Conservation (phyloP, 2,329 filamentous ascomycete genomes). For the Botrytis fabae region DNA sequence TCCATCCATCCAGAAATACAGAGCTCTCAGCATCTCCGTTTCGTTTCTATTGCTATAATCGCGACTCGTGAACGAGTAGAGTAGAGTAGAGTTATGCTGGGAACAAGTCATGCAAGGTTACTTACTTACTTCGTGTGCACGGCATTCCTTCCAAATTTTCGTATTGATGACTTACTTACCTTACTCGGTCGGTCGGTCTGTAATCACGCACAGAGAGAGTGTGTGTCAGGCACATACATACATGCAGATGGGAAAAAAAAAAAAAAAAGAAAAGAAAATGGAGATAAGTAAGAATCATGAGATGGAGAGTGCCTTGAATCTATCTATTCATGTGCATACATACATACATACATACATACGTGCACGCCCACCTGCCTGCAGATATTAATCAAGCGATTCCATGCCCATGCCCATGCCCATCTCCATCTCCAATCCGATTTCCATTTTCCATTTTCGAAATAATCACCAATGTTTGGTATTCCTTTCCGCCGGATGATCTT, state of each 20-base stretch:
- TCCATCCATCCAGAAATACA: not conserved
- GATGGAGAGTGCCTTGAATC: not conserved
- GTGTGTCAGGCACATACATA: not conserved
- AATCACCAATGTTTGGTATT: not conserved
- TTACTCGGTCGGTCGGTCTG: too few relatives aligned
- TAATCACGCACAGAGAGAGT: too few relatives aligned
- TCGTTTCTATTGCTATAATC: not conserved
- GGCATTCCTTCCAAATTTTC: not conserved
- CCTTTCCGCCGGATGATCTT: not conserved
- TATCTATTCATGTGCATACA: not conserved
- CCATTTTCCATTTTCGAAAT: not conserved
- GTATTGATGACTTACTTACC: too few relatives aligned
- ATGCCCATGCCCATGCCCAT: too few relatives aligned
- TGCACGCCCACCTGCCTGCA: not conserved
- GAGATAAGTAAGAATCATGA: not conserved
- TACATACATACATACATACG: not conserved
- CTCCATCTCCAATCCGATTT: not conserved
- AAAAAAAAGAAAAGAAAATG: not conserved
- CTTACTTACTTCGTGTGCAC: not conserved
- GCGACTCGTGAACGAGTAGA: not conserved
- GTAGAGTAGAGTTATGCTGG: not conserved
- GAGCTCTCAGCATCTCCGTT: not conserved
- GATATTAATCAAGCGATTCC: not conserved
- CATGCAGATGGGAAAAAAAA: not conserved
- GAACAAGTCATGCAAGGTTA: not conserved